Percentiles rank a stretch among this genome's conserved stretches.
Conservation (phyloP, 768 basidiomycete species). For the Boletus rubroflammeus region DNA sequence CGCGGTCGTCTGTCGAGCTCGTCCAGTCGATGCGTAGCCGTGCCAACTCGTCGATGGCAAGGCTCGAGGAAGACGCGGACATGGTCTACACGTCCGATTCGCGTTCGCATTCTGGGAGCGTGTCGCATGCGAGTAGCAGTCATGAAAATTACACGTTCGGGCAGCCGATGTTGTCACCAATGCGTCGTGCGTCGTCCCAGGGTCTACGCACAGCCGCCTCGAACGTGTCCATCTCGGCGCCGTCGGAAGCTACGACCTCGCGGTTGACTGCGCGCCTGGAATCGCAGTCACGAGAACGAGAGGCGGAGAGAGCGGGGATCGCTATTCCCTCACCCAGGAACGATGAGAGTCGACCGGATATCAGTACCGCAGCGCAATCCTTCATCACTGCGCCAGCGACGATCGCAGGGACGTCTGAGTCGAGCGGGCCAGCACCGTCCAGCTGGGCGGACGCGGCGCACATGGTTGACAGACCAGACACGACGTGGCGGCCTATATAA, state of each 20-base stretch:
- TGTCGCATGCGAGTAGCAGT: slow-evolving; percentile 39
- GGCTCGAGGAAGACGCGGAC: slow-evolving; percentile 56
- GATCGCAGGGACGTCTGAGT: slow-evolving; percentile 51
- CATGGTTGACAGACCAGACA: slow-evolving; percentile 41
- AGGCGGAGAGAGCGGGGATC: slow-evolving; percentile 23
- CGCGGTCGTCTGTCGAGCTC: slow-evolving; percentile 56
- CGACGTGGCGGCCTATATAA: slow-evolving; percentile 40
- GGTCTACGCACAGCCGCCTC: slow-evolving; percentile 19
- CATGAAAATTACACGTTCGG: slow-evolving; percentile 78
- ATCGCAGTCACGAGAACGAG: slow-evolving; percentile 10
- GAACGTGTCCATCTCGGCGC: slow-evolving; percentile 21
- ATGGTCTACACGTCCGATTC: slow-evolving; percentile 34
- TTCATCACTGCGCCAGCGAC: slow-evolving; percentile 67
- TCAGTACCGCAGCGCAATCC: slow-evolving; percentile 67
- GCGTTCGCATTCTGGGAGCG: slow-evolving; percentile 43
- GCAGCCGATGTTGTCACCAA: slow-evolving; percentile 41
- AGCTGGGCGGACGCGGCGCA: slow-evolving; percentile 48
- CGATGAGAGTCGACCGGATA: slow-evolving; percentile 48
- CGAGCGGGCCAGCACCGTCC: slow-evolving; percentile 42
- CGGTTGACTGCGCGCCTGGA: slow-evolving; percentile 18
- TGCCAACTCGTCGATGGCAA: slow-evolving; percentile 65
- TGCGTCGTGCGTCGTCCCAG: slow-evolving; percentile 17
- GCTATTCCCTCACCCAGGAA: slow-evolving; percentile 23
- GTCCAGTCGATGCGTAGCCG: slow-evolving; percentile 49
- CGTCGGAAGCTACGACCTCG: slow-evolving; percentile 26